Base-by-base conservation (phyloP, 805 yeast species). In the Barnettozyma vustinii region DNA sequence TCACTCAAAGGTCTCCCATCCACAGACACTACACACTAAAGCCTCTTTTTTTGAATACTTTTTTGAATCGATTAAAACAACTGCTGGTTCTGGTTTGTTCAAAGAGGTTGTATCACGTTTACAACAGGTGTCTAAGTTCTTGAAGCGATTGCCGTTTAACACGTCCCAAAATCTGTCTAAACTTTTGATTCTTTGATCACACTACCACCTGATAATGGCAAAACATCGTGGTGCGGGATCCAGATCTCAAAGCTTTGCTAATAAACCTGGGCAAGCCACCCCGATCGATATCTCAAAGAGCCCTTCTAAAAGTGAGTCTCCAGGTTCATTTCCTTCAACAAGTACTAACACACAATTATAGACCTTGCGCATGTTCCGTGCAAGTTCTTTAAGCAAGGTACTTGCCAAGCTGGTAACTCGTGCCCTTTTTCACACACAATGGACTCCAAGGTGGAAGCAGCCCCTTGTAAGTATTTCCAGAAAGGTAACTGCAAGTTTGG, bases 401-500 rank as follows among this genome's bases (percentile, higher is more conserved):
- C 87, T 16, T 92, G 99, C 66, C 97, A 91, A 66, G 98, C 98
- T 1, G 98, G 98, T 12, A 74, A 72, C 45, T 74, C 92, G 1
- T 92, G 99, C 65, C 97, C 97, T 1, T 92, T 92, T 63, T 83
- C 94, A 32, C 99, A 92, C 64, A 75, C 84, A 42, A 62, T 79
- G 45, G 74, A 74, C 44, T 68, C 68, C 47, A 70, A 72, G 3
- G 60, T 71, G 33, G 82, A 77, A 44, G 67, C 74, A 42, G 71
- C 76, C 40, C 88, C 91, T 7, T 92, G 99, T 74, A 91, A 90
- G 72, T 92, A 91, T 67, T 92, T 88, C 66, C 94, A 86, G 60
- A 87, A 87, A 69, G 98, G 98, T n/a, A 89, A 90, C 62, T 92
- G 99, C 68, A 90, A 90, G 68, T 92, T 92, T 66, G 99, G 99